Conservation (phyloP, 768 basidiomycete species). For the Leucosporidium creatinivorum region DNA sequence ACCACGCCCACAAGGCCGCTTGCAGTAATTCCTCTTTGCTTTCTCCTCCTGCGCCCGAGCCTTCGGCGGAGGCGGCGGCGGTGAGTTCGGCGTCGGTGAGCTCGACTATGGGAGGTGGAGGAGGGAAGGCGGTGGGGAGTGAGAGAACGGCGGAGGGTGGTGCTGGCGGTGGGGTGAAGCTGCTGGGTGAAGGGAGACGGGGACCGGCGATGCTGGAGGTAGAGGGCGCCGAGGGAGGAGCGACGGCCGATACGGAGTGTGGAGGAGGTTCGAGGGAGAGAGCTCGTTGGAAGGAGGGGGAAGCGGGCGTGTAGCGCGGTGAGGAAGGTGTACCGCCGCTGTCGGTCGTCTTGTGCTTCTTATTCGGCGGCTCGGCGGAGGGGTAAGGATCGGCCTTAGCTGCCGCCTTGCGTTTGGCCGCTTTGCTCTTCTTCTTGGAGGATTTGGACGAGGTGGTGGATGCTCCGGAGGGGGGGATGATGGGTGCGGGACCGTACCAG, state of each 20-base stretch:
- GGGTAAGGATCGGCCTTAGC: neutral
- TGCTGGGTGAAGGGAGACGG: neutral
- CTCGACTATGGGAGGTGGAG: neutral
- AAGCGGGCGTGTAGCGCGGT: neutral
- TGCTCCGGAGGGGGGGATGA: neutral
- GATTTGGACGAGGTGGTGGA: slow-evolving; percentile 3
- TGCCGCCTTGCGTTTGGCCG: neutral
- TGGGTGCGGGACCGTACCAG: slow-evolving; percentile 21
- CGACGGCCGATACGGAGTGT: neutral
- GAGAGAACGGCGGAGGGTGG: neutral
- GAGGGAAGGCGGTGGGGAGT: slow-evolving; percentile 2
- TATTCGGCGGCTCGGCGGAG: neutral
- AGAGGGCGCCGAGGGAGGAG: neutral
- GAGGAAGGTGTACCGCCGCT: neutral
- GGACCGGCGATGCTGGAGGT: neutral
- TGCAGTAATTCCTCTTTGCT: slow-evolving; percentile 14
- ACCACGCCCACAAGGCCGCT: slow-evolving; percentile 22
- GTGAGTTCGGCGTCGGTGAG: neutral
- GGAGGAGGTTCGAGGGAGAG: neutral
- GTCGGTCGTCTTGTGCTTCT: neutral
- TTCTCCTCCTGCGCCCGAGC: neutral
- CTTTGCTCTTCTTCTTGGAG: neutral
- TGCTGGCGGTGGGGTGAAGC: neutral
- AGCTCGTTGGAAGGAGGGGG: neutral
- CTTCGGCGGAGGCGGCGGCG: slow-evolving; percentile 10